Evolutionary conservation across 192 early-diverging fungal species (phyloP), one percentile per base, ranked within the genome.

Genomic region (Linderina pennispora): DNA sequence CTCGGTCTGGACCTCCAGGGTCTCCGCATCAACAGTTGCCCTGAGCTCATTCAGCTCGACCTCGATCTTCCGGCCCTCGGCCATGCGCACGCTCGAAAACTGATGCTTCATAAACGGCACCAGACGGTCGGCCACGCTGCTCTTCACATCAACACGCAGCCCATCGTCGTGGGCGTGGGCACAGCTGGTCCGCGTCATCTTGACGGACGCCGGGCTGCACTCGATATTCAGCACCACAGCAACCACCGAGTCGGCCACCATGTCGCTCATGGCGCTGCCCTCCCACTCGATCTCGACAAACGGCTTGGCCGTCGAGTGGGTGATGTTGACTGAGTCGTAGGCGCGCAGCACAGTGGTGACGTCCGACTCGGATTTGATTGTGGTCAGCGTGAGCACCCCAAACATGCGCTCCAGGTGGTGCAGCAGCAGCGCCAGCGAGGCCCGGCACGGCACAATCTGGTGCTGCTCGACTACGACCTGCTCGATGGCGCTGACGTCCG

Each of bases 321-420:
- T 75, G 60, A 98, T 80, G 44, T 82, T 82, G 7, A 98, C 81
- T 0, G 81, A 76, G 42, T 88, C 84, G 51, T 88, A 86, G 4
- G 90, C 77, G 38, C 82, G 58, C 24, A 79, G 33, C 1, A 46
- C 51, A 15, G 48, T 47, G 11, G 58, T 37, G 4, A 39, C 33
- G 32, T 59, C 74, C 10, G 26, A 19, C 42, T 34, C 46, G 26
- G 45, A 36, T 18, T 37, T 43, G 32, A 62, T 65, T 3, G 44
- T 69, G 13, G 57, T 62, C 13, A 57, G 35, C 25, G 55, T 42
- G 40, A 71, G 49, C 28, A 72, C 68, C 35, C 92, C 96, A 84
- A 89, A 99, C 91, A 98, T 94, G 56, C 86, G 87, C 56, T 88
- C 89, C 15, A 99, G 68, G 67, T 97, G 91, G 78, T 88, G 90